A percentile compares a stretch with the other conserved stretches of the same genome.
phyloP scores from a whole-genome alignment of 805 yeast genomes.

The Wickerhamomyces alni region DNA sequence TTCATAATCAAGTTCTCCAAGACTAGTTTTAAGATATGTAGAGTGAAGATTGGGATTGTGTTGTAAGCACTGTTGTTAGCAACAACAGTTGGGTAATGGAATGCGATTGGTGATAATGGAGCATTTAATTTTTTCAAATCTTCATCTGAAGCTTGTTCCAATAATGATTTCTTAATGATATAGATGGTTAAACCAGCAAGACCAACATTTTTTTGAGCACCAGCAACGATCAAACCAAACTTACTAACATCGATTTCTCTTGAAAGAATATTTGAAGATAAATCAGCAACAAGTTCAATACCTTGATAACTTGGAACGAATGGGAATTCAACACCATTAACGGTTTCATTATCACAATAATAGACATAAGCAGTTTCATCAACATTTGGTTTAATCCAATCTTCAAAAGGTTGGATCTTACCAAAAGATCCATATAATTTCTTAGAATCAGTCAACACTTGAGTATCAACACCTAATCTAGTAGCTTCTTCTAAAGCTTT shows the following conservation, averaged over 20 bases:
- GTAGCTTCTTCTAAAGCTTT: slow-evolving; percentile 83
- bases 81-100: slow-evolving; percentile 81
- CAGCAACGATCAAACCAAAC: slow-evolving; percentile 90
- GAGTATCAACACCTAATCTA: slow-evolving; percentile 74
- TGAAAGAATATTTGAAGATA: slow-evolving; percentile 90
- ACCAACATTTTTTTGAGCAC: slow-evolving; percentile 98
- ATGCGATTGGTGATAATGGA: slow-evolving; percentile 86
- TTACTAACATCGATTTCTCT: slow-evolving; percentile 73
- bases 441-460: slow-evolving; percentile 62
- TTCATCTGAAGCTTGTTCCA: slow-evolving; percentile 61
- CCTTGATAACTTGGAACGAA: slow-evolving; percentile 48
- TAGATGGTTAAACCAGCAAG: slow-evolving; percentile 92
- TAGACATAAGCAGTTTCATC: slow-evolving; percentile 79
- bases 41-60: slow-evolving; percentile 90
- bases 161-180: slow-evolving; percentile 75
- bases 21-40: slow-evolving; percentile 80
- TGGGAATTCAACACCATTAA: slow-evolving; percentile 80
- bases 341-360: slow-evolving; percentile 96
- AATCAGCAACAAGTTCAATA: slow-evolving; percentile 85
- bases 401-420: slow-evolving; percentile 55
- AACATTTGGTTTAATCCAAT: slow-evolving; percentile 54
- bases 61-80: slow-evolving; percentile 90
- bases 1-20: slow-evolving; percentile 50
- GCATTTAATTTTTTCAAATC: slow-evolving; percentile 51
- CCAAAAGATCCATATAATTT: slow-evolving; percentile 51